These are phyloP conservation scores for Nicotiana knightiana DNA, from an alignment of 257 asterid genomes.

Conservation along the genomic window DNA sequence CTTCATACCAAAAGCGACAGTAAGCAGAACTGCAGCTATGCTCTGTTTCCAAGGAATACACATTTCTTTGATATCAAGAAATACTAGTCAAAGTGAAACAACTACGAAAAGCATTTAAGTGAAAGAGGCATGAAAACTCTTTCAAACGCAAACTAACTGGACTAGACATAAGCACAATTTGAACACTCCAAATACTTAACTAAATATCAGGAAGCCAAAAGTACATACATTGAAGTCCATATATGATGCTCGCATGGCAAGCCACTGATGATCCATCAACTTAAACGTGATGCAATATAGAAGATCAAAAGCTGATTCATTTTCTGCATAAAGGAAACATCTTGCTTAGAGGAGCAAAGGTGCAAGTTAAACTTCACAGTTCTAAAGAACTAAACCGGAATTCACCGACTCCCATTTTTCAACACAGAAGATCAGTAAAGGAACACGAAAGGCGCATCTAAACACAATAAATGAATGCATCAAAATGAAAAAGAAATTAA, in stretches of 20 bases:
- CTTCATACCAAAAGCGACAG: neutral
- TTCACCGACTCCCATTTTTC: neutral
- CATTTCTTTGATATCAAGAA: neutral
- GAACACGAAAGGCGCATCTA: neutral
- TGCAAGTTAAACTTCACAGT: neutral
- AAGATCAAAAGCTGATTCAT: conserved; percentile 91
- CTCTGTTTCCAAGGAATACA: neutral
- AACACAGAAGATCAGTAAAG: neutral
- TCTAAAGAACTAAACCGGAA: neutral
- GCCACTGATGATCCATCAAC: conserved; percentile 99
- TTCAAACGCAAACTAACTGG: neutral
- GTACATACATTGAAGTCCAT: conserved; percentile 92
- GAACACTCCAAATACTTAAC: neutral
- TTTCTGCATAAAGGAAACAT: conserved; percentile 41
- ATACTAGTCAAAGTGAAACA: neutral
- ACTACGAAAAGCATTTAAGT: neutral
- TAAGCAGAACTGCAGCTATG: neutral
- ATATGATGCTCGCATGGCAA: conserved; percentile 94
- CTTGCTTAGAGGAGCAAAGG: conserved; percentile 14
- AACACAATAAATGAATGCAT: neutral
- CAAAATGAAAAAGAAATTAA: neutral
- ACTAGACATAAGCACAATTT: neutral
- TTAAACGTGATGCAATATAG: conserved; percentile 92
- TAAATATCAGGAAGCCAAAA: neutral
- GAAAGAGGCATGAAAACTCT: neutral